Evolutionary conservation across 2,329 filamentous ascomycete species (phyloP).

Genomic region (Diaporthe citriasiana): DNA sequence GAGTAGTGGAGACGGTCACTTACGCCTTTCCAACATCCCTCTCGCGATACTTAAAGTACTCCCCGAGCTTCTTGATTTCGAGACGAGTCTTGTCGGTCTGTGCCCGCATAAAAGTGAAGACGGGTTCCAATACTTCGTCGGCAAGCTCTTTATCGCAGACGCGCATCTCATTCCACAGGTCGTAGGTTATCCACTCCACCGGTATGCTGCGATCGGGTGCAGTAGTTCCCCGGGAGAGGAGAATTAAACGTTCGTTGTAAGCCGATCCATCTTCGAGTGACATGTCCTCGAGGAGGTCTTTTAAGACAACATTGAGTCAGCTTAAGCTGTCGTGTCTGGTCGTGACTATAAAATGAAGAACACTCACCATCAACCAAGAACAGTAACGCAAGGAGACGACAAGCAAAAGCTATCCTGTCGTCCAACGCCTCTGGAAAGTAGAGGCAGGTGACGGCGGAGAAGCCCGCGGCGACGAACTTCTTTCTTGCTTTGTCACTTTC

Average conservation of each 20-base stretch:
- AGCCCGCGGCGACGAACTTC: conserved; percentile 53
- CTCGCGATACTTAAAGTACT: conserved; percentile 56
- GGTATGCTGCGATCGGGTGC: conserved; percentile 52
- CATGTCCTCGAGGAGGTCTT: conserved; percentile 59
- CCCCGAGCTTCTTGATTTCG: conserved; percentile 47
- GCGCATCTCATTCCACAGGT: conserved; percentile 58
- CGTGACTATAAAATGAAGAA: not conserved
- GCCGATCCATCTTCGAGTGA: conserved; percentile 54
- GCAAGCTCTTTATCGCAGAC: conserved; percentile 52
- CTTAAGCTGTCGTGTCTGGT: not conserved
- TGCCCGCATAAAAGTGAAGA: conserved; percentile 57
- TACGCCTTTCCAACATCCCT: conserved; percentile 57
- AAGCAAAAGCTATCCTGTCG: conserved; percentile 56
- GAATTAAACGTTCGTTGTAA: conserved; percentile 56
- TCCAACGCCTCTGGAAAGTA: conserved; percentile 55
- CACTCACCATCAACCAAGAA: conserved; percentile 59
- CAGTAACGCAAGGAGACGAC: conserved; percentile 55
- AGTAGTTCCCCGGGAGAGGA: conserved; percentile 50
- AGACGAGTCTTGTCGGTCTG: conserved; percentile 53
- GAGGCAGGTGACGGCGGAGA: conserved; percentile 54
- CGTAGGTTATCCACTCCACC: conserved; percentile 55
- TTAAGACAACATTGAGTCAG: not conserved
- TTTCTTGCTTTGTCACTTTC: conserved; percentile 47
- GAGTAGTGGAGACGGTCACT: conserved; percentile 34
- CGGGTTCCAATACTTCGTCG: conserved; percentile 54